These are phyloP conservation scores for Golubevia pallescens DNA, from an alignment of 1,284 basidiomycete species.

Conservation along the genomic window DNA sequence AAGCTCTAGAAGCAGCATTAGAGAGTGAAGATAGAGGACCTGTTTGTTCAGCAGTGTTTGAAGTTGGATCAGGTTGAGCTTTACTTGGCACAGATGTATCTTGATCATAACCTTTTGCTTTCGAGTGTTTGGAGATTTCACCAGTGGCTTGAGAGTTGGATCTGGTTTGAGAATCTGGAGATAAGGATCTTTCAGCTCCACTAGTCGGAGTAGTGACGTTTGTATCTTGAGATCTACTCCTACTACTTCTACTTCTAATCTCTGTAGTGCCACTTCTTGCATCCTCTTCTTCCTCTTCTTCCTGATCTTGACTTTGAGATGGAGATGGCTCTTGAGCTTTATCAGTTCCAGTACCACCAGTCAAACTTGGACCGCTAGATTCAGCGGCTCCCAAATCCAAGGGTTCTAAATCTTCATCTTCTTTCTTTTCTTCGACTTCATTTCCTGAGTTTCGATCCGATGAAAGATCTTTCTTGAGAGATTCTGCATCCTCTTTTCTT, in stretches of 20 bases:
- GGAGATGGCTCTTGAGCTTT: constrained; percentile 67
- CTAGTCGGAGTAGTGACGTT: constrained; percentile 54
- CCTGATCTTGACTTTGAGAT: constrained; percentile 5
- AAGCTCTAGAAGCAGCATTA: constrained; percentile 69
- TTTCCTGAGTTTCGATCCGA: not conserved
- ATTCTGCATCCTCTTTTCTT: constrained; percentile 1
- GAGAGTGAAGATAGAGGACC: constrained; percentile 68
- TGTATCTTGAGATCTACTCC: constrained; percentile 66
- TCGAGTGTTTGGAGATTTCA: not conserved
- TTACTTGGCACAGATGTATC: constrained; percentile 14
- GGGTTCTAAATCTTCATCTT: constrained; percentile 18
- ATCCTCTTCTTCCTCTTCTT: constrained; percentile 1
- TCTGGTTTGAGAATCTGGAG: not conserved
- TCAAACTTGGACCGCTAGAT: too few species aligned
- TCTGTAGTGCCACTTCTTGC: constrained; percentile 6
- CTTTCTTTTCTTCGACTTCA: not conserved
- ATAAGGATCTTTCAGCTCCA: constrained; percentile 35
- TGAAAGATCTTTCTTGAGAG: not conserved
- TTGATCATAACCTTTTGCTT: not conserved
- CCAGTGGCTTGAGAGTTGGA: not conserved
- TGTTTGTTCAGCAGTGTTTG: constrained; percentile 67
- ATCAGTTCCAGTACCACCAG: constrained; percentile 8
- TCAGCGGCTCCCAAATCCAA: constrained; percentile 16
- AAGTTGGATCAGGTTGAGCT: constrained; percentile 10
- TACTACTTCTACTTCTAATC: constrained; percentile 10